These are phyloP conservation scores for Chlorella sorokiniana DNA, from an alignment of 139 green algal genomes.

Conservation along the genomic window DNA sequence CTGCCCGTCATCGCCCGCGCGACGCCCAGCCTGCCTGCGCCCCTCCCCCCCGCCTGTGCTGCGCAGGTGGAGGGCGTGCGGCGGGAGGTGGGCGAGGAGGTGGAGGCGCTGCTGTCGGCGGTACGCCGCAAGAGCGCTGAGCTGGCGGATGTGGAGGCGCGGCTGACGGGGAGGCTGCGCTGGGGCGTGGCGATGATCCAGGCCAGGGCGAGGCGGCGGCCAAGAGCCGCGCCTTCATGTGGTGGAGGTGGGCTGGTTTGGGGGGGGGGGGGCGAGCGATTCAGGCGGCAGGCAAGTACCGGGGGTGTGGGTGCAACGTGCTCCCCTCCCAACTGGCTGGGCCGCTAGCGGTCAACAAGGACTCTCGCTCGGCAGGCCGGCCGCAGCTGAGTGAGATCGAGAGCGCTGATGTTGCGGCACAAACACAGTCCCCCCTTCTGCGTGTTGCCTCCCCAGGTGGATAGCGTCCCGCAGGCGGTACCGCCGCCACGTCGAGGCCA, in stretches of 20 bases:
- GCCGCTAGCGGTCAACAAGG: too few species aligned
- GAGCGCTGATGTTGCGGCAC: too few species aligned
- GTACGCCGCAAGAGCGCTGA: conserved; percentile 36
- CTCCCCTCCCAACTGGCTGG: not conserved
- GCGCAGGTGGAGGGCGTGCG: conserved; percentile 68
- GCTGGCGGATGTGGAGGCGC: conserved; percentile 33
- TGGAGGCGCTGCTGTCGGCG: conserved; percentile 44
- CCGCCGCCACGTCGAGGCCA: conserved; percentile 33
- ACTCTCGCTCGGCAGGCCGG: too few species aligned
- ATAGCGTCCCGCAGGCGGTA: conserved; percentile 16
- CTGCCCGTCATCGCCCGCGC: not conserved
- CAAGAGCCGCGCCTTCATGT: conserved; percentile 24
- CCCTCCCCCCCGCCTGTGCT: not conserved
- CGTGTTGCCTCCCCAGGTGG: too few species aligned
- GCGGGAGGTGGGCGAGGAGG: conserved; percentile 59
- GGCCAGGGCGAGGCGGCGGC: conserved; percentile 18
- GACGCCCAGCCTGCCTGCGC: not conserved
- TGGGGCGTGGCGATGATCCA: conserved; percentile 48
- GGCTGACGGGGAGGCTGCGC: conserved; percentile 40
- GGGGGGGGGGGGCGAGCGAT: not conserved
- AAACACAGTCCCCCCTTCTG: too few species aligned
- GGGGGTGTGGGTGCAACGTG: not conserved
- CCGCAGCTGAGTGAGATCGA: too few species aligned
- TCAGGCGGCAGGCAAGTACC: not conserved
- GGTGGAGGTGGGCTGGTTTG: conserved; percentile 35